A percentile compares a stretch with the other conserved stretches of the same genome.
These are phyloP conservation scores for Ascoidea tarda DNA, from an alignment of 805 yeast species.

Conservation along the genomic window DNA sequence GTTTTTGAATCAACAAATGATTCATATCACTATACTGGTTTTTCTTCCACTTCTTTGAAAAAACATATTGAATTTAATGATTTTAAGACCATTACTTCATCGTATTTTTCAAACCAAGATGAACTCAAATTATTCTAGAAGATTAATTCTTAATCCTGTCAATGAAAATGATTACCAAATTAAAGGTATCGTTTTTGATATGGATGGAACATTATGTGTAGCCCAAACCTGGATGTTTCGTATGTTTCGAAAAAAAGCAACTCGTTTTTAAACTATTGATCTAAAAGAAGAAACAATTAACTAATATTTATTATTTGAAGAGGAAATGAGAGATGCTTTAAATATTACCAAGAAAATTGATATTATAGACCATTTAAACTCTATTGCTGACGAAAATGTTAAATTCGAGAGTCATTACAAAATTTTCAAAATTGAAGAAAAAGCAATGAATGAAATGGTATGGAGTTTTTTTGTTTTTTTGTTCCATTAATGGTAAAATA, in stretches of 20 bases:
- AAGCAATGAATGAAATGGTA: conserved; percentile 44
- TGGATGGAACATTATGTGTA: conserved; percentile 66
- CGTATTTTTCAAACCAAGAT: too few relatives aligned
- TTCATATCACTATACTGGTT: too few relatives aligned
- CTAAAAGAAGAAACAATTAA: conserved; percentile 1
- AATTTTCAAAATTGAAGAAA: conserved; percentile 39
- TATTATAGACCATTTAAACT: conserved; percentile 35
- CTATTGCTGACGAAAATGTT: conserved; percentile 25
- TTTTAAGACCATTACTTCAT: too few relatives aligned
- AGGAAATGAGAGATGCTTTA: conserved; percentile 45
- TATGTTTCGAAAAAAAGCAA: conserved; percentile 6
- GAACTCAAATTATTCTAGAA: too few relatives aligned
- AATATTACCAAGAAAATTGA: conserved; percentile 35
- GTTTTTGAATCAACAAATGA: too few relatives aligned
- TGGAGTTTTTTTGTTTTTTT: too few relatives aligned
- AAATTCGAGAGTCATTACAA: conserved; percentile 26
- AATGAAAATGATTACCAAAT: conserved; percentile 10
- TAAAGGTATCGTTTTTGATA: conserved; percentile 53
- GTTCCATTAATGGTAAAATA: too few relatives aligned
- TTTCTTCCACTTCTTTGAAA: too few relatives aligned
- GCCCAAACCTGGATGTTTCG: conserved; percentile 48
- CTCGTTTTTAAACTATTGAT: conserved; percentile 1
- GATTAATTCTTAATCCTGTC: too few relatives aligned
- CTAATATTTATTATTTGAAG: conserved; percentile 11
- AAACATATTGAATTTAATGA: too few relatives aligned